Evolutionary conservation across 1,284 basidiomycete genomes (phyloP), one percentile per base, ranked within the genome.

Genomic region (Cryptococcus hybrid): DNA sequence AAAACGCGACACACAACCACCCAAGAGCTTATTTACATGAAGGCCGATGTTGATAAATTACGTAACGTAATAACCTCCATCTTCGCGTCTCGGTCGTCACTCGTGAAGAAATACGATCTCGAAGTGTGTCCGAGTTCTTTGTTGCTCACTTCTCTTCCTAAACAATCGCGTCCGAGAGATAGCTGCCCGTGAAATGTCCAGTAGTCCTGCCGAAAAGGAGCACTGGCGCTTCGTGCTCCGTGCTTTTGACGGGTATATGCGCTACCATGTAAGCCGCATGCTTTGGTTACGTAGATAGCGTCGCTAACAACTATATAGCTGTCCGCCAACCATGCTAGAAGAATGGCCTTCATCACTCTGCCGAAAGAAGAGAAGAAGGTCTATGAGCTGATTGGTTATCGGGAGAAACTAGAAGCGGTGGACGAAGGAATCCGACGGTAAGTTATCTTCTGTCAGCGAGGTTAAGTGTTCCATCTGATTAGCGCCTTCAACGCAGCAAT

Each of bases 351-450:
- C 47, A 65, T 78, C 24, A 66, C 70, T 0, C 56, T 78, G n/a
- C 70, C 73, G 7, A 70, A 67, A 40, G 71, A 68, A 34, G 61
- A 66, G 37, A 68, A 67, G 43, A 62, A 60, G 30, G 48, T 77
- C 37, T 71, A 73, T 42, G 64, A 67, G 42, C 46, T 52, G 35
- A 60, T 79, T n/a, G 77, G 76, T 3, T 78, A 73, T 57, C 55
- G 70, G 36, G 74, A 78, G 39, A 79, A 79, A 66, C 69, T 79
- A 7, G 70, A 75, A 40, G 73, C 72, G 1, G 78, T 79, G 1
- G 77, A 79, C 55, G 77, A 79, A 57, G 76, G 74, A 0, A 79
- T 79, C 43, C 51, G 75, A 51, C 58, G 70, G 76, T 77, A 56
- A 56, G 68, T 58, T 30, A 30, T 30, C 30, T 30, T 37, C 15